Conservation (phyloP, 441 rosid species). For the Pelargonium fulgidum region DNA sequence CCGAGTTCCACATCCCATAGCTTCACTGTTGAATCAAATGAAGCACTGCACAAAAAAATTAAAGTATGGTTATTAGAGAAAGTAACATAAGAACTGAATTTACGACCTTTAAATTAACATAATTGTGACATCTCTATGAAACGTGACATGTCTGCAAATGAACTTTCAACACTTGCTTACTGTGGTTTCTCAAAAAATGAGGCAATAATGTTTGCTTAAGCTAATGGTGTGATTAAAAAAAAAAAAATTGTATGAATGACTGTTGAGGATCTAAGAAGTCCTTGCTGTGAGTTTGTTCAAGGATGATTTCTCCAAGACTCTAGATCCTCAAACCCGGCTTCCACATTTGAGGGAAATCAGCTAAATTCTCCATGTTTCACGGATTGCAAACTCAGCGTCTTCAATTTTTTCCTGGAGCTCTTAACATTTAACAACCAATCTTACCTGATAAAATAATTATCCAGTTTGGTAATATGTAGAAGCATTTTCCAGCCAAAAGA, state of each 20-base stretch:
- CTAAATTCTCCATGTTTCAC: not conserved
- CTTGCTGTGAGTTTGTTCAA: not conserved
- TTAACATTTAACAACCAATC: not conserved
- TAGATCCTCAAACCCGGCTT: not conserved
- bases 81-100: not conserved
- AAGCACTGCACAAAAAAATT: constrained; percentile 51
- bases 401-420: too few species aligned
- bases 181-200: not conserved
- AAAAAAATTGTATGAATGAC: not conserved
- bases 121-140: not conserved
- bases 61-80: constrained; percentile 7
- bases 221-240: not conserved
- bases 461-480: not conserved
- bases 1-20: constrained; percentile 94
- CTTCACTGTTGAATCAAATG: constrained; percentile 95
- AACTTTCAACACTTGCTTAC: not conserved
- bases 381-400: not conserved
- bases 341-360: too few species aligned
- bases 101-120: not conserved
- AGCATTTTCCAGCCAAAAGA: not conserved
- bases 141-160: not conserved
- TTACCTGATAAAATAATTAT: not conserved
- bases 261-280: not conserved
- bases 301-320: not conserved
- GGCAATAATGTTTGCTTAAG: not conserved